A percentile compares a stretch with the other conserved stretches of the same genome.
Conservation (phyloP, 1,284 basidiomycete genomes). For the Golubevia sp. region DNA sequence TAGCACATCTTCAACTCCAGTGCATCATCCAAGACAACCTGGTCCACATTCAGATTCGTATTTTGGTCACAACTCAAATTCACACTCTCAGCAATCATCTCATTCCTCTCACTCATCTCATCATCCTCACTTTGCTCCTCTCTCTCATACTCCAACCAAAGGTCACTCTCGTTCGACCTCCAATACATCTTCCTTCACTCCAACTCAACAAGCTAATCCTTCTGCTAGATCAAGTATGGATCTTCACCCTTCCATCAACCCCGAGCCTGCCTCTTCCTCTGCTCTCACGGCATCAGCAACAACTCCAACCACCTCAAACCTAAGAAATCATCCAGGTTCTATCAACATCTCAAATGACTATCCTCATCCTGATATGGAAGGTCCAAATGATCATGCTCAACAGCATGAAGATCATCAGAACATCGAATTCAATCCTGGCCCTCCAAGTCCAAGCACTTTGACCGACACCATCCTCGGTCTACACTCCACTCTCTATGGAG, state of each 20-base stretch:
- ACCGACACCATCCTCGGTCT: conserved; percentile 57
- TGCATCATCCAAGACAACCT: conserved; percentile 35
- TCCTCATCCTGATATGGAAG: conserved; percentile 20
- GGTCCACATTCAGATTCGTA: conserved; percentile 31
- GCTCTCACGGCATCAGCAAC: conserved; percentile 5
- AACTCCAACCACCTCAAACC: background rate
- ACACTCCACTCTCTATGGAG: conserved; percentile 55
- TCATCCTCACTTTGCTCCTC: conserved; percentile 23
- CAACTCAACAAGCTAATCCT: background rate
- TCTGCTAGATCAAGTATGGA: background rate
- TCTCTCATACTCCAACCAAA: conserved; percentile 10
- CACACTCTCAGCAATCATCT: conserved; percentile 20
- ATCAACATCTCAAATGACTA: conserved; percentile 14
- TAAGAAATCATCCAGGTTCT: conserved; percentile 1
- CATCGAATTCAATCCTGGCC: conserved; percentile 28
- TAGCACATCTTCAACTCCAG: no score
- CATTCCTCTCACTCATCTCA: conserved; percentile 6
- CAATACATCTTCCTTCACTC: no score
- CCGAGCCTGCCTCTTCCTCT: no score
- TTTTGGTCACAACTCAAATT: conserved; percentile 20
- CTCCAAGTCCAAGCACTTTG: conserved; percentile 57
- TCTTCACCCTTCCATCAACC: no score
- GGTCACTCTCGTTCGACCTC: no score
- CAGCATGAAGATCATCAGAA: conserved; percentile 3
- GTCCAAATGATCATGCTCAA: conserved; percentile 7